These are phyloP conservation scores for Sporothrix variecibatus DNA, from an alignment of 2,329 filamentous ascomycete genomes.

Conservation along the genomic window DNA sequence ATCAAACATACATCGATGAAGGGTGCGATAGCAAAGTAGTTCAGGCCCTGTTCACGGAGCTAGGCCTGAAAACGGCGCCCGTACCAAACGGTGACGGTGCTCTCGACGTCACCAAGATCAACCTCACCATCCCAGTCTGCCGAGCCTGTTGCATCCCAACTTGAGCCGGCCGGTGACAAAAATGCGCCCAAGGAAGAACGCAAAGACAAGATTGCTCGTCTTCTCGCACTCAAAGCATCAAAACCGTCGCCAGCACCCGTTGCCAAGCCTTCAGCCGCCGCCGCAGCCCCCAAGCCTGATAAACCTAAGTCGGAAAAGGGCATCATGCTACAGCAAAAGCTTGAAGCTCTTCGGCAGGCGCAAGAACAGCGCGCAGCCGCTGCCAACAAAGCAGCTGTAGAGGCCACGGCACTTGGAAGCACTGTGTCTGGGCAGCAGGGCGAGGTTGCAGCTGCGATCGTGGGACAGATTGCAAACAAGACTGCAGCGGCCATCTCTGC, in stretches of 20 bases:
- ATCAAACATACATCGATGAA: slow-evolving; percentile 71
- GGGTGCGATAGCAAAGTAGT: slow-evolving; percentile 68
- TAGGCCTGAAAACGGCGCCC: slow-evolving; percentile 58
- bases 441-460: background rate
- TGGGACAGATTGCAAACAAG: background rate
- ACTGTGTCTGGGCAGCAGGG: background rate
- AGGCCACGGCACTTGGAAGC: background rate
- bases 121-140: slow-evolving; percentile 1
- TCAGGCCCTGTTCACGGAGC: slow-evolving; percentile 64
- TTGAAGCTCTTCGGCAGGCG: slow-evolving; percentile 70
- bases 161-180: background rate
- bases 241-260: slow-evolving; percentile 21
- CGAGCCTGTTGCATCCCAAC: background rate
- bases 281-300: slow-evolving; percentile 41
- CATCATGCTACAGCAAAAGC: slow-evolving; percentile 70
- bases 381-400: background rate
- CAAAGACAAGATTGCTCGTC: slow-evolving; percentile 74
- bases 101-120: slow-evolving; percentile 6
- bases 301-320: slow-evolving; percentile 67
- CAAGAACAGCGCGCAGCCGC: slow-evolving; percentile 47
- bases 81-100: background rate
- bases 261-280: background rate
- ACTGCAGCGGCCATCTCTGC: slow-evolving; percentile 14
- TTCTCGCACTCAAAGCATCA: slow-evolving; percentile 68
- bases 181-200: slow-evolving; percentile 54